These are phyloP conservation scores for Zanthoxylum bungeanum DNA, from an alignment of 345 rosid genomes.

Conservation along the genomic window DNA sequence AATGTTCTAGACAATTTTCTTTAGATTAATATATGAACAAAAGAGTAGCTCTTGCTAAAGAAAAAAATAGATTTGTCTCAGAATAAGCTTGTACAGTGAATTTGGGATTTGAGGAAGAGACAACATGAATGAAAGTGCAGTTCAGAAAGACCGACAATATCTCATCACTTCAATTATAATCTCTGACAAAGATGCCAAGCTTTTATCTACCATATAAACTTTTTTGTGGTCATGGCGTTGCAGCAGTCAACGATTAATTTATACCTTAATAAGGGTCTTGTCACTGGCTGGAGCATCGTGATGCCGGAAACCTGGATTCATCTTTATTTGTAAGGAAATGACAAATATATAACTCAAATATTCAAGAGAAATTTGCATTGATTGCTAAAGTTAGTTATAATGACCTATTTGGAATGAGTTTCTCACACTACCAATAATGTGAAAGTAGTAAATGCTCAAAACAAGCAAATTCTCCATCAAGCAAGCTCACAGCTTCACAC, in stretches of 20 bases:
- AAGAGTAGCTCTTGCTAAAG: neutral
- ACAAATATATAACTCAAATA: neutral
- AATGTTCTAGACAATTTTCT: neutral
- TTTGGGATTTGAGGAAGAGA: neutral
- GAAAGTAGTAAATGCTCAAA: neutral
- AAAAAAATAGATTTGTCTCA: neutral
- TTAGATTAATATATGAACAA: neutral
- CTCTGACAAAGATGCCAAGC: slow-evolving; percentile 8
- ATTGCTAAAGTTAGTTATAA: neutral
- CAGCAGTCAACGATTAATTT: slow-evolving; percentile 2
- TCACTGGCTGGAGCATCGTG: slow-evolving; percentile 27
- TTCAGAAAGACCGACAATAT: neutral
- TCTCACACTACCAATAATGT: neutral
- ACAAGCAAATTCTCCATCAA: neutral
- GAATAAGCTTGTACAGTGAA: neutral
- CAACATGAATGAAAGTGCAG: neutral
- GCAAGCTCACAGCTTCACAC: neutral
- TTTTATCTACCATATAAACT: slow-evolving; percentile 4
- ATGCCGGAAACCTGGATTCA: slow-evolving; percentile 61
- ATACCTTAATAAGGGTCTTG: slow-evolving; percentile 66
- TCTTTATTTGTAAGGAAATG: slow-evolving; percentile 24
- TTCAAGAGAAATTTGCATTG: neutral
- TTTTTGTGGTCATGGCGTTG: slow-evolving; percentile 15
- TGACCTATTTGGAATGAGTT: no score
- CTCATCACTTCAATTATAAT: neutral